Evolutionary conservation across 345 rosid genomes (phyloP).

Genomic region (Moricandia arvensis): DNA sequence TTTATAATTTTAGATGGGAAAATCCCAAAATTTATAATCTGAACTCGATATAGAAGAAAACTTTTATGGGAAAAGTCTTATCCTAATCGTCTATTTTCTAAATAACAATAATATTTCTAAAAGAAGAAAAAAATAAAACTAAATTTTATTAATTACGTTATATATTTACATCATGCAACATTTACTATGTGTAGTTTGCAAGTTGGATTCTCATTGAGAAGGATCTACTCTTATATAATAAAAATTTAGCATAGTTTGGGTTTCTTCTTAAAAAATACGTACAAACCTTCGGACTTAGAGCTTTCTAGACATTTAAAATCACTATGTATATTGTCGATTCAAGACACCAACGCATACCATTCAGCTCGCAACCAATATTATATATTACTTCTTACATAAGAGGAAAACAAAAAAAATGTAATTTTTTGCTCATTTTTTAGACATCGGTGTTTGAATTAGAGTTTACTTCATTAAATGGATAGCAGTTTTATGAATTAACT

Average conservation of each 20-base stretch:
- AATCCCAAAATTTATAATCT: not conserved
- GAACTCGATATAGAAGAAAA: constrained; percentile 12
- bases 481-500: not conserved
- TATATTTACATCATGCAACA: not conserved
- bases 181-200: not conserved
- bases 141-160: not conserved
- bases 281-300: not conserved
- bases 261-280: not conserved
- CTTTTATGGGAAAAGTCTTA: constrained; percentile 1
- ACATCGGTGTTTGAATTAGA: not conserved
- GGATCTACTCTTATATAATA: not conserved
- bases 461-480: not conserved
- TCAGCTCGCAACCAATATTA: not conserved
- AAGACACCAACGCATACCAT: not conserved
- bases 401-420: not conserved
- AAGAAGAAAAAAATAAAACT: not conserved
- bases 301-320: too few relatives aligned
- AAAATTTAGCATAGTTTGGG: not conserved
- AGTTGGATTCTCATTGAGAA: not conserved
- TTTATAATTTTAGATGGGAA: not conserved
- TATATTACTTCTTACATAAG: not conserved
- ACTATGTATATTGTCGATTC: not conserved
- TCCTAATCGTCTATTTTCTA: not conserved
- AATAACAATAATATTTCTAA: not conserved
- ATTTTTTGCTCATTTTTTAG: not conserved